These are phyloP conservation scores for Colletotrichum theobromicola DNA, from an alignment of 2,329 filamentous ascomycete genomes.

Conservation along the genomic window DNA sequence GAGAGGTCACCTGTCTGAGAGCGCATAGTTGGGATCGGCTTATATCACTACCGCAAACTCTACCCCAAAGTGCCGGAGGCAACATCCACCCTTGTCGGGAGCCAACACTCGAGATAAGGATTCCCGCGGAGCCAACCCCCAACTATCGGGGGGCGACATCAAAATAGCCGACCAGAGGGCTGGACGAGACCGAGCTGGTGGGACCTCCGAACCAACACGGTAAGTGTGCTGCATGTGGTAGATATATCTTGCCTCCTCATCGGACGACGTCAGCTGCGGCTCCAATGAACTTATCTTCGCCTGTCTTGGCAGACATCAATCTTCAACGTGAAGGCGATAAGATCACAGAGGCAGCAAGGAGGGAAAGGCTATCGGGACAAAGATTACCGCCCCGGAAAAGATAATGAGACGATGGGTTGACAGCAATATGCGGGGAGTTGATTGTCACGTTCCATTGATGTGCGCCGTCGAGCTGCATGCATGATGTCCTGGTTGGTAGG, in stretches of 20 bases:
- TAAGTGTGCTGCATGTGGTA: not conserved
- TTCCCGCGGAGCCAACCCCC: conserved; percentile 4
- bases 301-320: not conserved
- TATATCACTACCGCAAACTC: not conserved
- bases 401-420: not conserved
- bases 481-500: not conserved
- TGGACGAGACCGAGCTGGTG: not conserved
- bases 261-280: not conserved
- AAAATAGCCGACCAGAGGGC: not conserved
- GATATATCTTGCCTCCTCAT: not conserved
- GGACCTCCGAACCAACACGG: not conserved
- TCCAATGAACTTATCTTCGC: not conserved
- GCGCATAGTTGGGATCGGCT: not conserved
- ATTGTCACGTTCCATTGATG: not conserved
- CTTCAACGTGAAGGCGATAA: not conserved
- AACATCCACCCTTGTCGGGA: not conserved
- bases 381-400: not conserved
- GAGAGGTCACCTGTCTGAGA: not conserved
- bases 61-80: not conserved
- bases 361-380: not conserved
- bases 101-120: conserved; percentile 6
- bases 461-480: conserved; percentile 3
- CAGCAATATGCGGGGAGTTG: not conserved
- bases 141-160: not conserved
- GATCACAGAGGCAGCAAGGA: not conserved